A percentile compares a stretch with the other conserved stretches of the same genome.
These are phyloP conservation scores for Magnolia changhungtana DNA, from an alignment of 164 flowering plant genomes.

Conservation along the genomic window DNA sequence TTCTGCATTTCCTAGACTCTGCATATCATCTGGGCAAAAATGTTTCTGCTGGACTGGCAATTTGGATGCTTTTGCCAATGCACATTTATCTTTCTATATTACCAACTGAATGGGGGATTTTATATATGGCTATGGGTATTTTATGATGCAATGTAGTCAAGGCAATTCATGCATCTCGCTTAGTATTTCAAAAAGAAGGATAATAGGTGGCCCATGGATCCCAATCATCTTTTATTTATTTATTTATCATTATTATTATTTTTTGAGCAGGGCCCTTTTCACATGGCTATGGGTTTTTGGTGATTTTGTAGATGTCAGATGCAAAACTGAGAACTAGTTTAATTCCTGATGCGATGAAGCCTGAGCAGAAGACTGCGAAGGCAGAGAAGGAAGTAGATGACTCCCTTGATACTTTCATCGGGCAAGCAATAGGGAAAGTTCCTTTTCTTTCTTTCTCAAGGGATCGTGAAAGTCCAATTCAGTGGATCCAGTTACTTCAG, in stretches of 20 bases:
- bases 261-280: background rate
- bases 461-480: slow-evolving; percentile 60
- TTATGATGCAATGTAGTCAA: too few relatives aligned
- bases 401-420: slow-evolving; percentile 60
- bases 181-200: too few relatives aligned
- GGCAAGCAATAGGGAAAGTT: slow-evolving; percentile 70
- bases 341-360: slow-evolving; percentile 49
- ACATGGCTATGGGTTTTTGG: background rate
- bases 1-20: too few relatives aligned
- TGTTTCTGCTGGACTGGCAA: too few relatives aligned
- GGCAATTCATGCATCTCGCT: too few relatives aligned
- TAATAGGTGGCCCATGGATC: background rate
- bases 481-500: slow-evolving; percentile 74
- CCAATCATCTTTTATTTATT: background rate
- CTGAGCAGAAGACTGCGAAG: slow-evolving; percentile 26
- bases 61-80: too few relatives aligned
- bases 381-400: slow-evolving; percentile 52
- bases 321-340: slow-evolving; percentile 35
- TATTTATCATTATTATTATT: too few relatives aligned
- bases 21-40: too few relatives aligned
- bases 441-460: slow-evolving; percentile 61
- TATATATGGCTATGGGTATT: background rate
- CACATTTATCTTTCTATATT: too few relatives aligned
- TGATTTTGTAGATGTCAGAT: slow-evolving; percentile 40
- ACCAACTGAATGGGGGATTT: background rate